Conservation (phyloP, 2,329 filamentous ascomycete genomes). For the Pseudofabraea citricarpa region DNA sequence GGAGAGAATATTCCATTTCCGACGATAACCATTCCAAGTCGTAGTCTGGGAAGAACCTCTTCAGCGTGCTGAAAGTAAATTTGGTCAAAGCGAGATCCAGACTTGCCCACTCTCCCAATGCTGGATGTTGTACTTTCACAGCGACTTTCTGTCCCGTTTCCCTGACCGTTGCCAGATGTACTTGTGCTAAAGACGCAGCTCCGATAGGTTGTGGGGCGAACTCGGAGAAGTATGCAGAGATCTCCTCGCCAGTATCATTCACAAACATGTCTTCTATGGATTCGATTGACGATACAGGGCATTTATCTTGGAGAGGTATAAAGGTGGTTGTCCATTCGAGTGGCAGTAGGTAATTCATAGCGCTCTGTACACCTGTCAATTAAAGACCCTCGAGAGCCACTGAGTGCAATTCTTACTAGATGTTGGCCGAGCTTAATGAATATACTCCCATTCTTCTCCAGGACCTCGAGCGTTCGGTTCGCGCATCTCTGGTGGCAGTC, state of each 20-base stretch:
- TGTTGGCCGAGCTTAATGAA: constrained; percentile 98
- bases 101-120: constrained; percentile 81
- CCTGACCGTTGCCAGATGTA: constrained; percentile 81
- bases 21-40: constrained; percentile 92
- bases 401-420: constrained; percentile 45
- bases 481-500: constrained; percentile 92
- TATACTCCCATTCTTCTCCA: constrained; percentile 96
- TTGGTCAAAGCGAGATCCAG: constrained; percentile 81
- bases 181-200: constrained; percentile 89
- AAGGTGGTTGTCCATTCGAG: constrained; percentile 94
- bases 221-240: constrained; percentile 80
- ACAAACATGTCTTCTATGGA: constrained; percentile 85
- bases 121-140: constrained; percentile 94
- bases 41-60: constrained; percentile 94
- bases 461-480: constrained; percentile 73
- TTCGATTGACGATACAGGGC: constrained; percentile 83
- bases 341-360: constrained; percentile 91
- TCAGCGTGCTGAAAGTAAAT: constrained; percentile 86
- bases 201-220: constrained; percentile 81
- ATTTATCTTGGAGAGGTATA: constrained; percentile 91
- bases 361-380: constrained; percentile 53
- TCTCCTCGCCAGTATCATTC: constrained; percentile 71
- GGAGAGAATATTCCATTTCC: constrained; percentile 88
- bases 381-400: constrained; percentile 12
- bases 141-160: constrained; percentile 83